Base-by-base conservation (phyloP, 1,139 yeast genomes). In the Blastobotrys illinoisensis region DNA sequence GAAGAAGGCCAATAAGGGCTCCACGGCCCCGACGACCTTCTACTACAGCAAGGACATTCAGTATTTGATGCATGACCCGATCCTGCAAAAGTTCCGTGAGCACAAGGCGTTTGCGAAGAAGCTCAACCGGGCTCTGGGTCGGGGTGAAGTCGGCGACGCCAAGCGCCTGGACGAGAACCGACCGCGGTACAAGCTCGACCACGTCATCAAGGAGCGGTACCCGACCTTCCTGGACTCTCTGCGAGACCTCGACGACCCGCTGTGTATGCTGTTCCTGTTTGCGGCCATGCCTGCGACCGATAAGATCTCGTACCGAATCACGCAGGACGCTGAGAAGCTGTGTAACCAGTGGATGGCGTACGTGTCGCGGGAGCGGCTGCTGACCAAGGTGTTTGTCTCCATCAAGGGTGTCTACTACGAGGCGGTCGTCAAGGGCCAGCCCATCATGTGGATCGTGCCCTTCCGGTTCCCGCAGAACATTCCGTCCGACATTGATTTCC, bases 351-450 rank as follows among this genome's bases (percentile, higher is more conserved):
- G 99, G 98, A 79, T 88, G 71, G 98, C 98, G 1, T 93, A 79
- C 69, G 86, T 93, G 60, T 91, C 98, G 20, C 84, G 85, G 65
- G 96, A 91, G 69, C 80, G 89, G 66, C 75, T 85, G 26, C 75
- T 93, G 62, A 83, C 85, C 64, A 93, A 93, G 71, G 97, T 91
- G 9, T 93, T 93, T 74, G 97, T 93, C 43, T 88, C 97, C 53
- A 93, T 93, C 69, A 93, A 95, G 73, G 99, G 99, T 74, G 95
- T 91, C 21, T 93, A 93, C 73, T 95, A 93, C 70, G 91, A 91
- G 71, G 98, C 97, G 44, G 81, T 72, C 59, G 84, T 93, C 49
- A 84, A 81, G 70, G 99, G 99, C 58, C 97, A 91, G 71, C 96
- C 88, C 63, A 79, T 93, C 51, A 82, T 95, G 75, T 93, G 99